A percentile compares a stretch with the other conserved stretches of the same genome.
Conservation (phyloP, 2,329 filamentous ascomycete species). For the Trichoderma semiorbis region DNA sequence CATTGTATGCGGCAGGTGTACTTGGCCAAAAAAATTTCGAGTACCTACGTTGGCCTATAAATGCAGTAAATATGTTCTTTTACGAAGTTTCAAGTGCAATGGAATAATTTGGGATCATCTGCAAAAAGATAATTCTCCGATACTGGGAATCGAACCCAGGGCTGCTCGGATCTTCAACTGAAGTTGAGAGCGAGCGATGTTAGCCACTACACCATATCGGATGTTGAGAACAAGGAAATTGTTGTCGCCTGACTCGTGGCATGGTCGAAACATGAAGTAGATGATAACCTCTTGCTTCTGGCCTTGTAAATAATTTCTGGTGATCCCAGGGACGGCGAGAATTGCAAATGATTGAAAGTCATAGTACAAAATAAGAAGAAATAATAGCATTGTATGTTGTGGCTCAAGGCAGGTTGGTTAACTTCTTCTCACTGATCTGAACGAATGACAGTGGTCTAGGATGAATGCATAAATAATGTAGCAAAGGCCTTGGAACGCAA, state of each 20-base stretch:
- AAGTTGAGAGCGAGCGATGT: constrained; percentile 36
- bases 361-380: no score
- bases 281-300: background rate
- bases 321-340: no score
- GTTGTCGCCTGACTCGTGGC: constrained; percentile 5
- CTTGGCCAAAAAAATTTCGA: no score
- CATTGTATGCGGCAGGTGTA: no score
- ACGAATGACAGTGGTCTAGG: background rate
- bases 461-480: background rate
- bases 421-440: background rate
- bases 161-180: background rate
- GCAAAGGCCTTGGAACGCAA: background rate
- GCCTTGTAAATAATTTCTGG: no score
- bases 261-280: background rate
- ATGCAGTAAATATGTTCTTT: no score
- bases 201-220: constrained; percentile 38
- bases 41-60: no score
- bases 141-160: background rate
- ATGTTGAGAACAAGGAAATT: constrained; percentile 17
- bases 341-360: no score
- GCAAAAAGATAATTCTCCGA: background rate
- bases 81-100: no score
- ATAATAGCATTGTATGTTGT: no score
- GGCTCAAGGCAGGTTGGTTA: background rate
- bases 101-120: no score